Evolutionary conservation across 1,284 basidiomycete species (phyloP), one percentile per base, ranked within the genome.

Genomic region (Malassezia obtusa): DNA sequence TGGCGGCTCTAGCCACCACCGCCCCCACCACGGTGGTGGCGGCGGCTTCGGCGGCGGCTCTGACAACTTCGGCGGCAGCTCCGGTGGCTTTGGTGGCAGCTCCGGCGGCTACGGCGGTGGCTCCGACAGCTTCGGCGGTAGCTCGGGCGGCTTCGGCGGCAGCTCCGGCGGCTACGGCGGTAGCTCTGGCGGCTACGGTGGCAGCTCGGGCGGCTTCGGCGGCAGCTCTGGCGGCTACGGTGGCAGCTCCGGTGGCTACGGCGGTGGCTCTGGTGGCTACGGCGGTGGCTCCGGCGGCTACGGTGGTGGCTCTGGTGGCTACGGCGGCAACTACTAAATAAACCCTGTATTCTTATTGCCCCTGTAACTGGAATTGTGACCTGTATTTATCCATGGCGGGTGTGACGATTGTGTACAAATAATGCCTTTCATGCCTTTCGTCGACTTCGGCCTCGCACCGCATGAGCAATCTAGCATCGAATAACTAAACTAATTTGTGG

Each of bases 91-190:
- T 21, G 38, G 38, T 26, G 38, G 38, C 38, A 12, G 14, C 24
- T 32, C 25, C 17, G 41, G 41, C 24, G 41, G 41, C 41, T 44
- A 44, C 9, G 41, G 41, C 41, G 26, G 41, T 26, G 24, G 31
- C 51, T 36, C 21, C 21, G 46, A 45, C 21, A 40, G 45, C 40
- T 60, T 51, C 36, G 52, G 57, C 22, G 55, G 55, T 45, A 49
- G 57, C 30, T 33, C 46, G 10, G 59, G 53, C 21, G 48, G 57
- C 49, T 52, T 12, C 28, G 38, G 50, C 31, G 51, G 45, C 14
- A 15, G 25, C 26, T 49, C 37, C 6, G 45, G 30, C 26, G 24
- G 19, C 37, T 25, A 8, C 37, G 22, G 38, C 25, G 49, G 49
- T 24, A 6, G 32, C 32, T 25, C n/a, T 21, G 37, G 38, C 25